Evolutionary conservation across 2,329 filamentous ascomycete genomes (phyloP), one percentile per base, ranked within the genome.

Genomic region (Aureobasidium mangrovei): DNA sequence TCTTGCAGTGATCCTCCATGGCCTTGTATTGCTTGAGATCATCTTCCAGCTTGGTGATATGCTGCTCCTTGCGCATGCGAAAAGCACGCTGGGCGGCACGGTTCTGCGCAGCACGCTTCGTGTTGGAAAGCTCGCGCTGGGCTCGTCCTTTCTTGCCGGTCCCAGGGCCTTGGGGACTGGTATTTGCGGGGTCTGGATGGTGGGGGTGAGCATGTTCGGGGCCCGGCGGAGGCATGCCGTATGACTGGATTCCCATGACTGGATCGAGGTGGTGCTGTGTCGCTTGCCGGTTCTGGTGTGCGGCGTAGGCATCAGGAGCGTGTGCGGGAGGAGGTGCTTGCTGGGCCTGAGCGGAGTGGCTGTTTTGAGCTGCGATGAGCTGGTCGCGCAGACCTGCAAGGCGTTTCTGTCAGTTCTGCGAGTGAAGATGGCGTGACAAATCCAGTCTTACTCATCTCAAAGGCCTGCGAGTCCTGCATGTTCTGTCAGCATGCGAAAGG

Each of bases 11-110:
- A 59, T 86, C 80, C 61, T 90, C 86, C 70, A 95, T 81, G 18
- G 82, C 78, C 61, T 82, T 79, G 60, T 83, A 87, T 31, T 93
- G 88, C 64, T 88, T 84, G 49, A 96, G 89, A 68, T 97, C 88
- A 67, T 93, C 86, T 71, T 98, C 93, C 5, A 98, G 80, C 69
- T 95, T 94, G 75, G 95, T 95, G 70, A 98, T 98, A 69, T 98
- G 96, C 43, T 88, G 88, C 72, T 98, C 93, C 69, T 98, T 98
- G 59, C 93, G 86, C 73, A 97, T 91, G 40, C 93, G 88, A 72
- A 98, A 98, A 40, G 93, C 93, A 68, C 93, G 83, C 91, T 98
- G 93, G 53, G 93, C 93, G 63, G 91, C 93, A 68, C 93, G 80
- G 67, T 98, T 98, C 69, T 98, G 93, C 7, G 93, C 93, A 29